Evolutionary conservation across 2,329 filamentous ascomycete genomes (phyloP).

Genomic region (Aspergillus floridensis): DNA sequence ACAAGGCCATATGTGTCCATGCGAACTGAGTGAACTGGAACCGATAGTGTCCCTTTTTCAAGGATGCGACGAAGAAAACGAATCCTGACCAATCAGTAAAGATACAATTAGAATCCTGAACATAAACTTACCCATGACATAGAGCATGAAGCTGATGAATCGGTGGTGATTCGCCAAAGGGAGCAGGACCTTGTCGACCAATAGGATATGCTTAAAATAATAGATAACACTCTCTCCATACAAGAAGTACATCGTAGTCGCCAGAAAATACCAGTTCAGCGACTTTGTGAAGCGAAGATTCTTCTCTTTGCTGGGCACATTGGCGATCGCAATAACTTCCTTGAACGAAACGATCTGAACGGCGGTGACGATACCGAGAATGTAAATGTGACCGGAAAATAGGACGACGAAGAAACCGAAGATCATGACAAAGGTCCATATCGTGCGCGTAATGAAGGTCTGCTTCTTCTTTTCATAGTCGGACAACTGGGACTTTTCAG

Average conservation of each 20-base stretch:
- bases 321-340: conserved; percentile 97
- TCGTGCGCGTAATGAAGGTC: conserved; percentile 92
- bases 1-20: conserved; percentile 99
- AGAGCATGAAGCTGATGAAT: conserved; percentile 98
- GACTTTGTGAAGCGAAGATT: conserved; percentile 92
- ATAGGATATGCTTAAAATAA: conserved; percentile 98
- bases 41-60: conserved; percentile 93
- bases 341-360: conserved; percentile 98
- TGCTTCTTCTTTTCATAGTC: conserved; percentile 99
- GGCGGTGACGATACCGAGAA: conserved; percentile 87
- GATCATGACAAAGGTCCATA: conserved; percentile 99
- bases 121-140: conserved; percentile 76
- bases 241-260: conserved; percentile 98
- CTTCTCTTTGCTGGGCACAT: conserved; percentile 85
- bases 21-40: conserved; percentile 99
- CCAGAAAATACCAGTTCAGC: conserved; percentile 98
- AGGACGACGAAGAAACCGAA: conserved; percentile 85
- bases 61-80: conserved; percentile 93
- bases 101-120: neutral
- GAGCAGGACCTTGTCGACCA: conserved; percentile 88
- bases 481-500: conserved; percentile 47
- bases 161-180: conserved; percentile 95
- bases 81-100: conserved; percentile 62
- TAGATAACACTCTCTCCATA: conserved; percentile 99
- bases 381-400: conserved; percentile 96